Evolutionary conservation across 148 eudicot species (phyloP).

Genomic region (Beta vulgaris): DNA sequence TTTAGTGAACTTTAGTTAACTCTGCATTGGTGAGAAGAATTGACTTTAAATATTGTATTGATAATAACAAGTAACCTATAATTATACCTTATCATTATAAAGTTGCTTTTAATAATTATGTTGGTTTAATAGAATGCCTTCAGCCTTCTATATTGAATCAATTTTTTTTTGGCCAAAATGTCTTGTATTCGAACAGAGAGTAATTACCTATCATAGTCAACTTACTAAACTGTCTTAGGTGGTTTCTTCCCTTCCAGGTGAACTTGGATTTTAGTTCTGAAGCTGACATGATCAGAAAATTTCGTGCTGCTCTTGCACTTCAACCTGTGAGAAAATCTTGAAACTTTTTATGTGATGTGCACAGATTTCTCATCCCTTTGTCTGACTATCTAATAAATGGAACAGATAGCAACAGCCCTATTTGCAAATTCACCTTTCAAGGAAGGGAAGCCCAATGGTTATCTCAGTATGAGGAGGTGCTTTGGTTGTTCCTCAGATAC

Average conservation of each 20-base stretch:
- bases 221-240: slow-evolving; percentile 9
- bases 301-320: slow-evolving; percentile 92
- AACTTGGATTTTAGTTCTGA: slow-evolving; percentile 95
- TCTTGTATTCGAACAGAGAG: no score
- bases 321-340: slow-evolving; percentile 74
- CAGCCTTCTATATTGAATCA: no score
- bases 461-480: slow-evolving; percentile 92
- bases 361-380: slow-evolving; percentile 9
- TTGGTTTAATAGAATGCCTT: no score
- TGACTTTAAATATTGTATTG: no score
- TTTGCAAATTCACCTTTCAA: slow-evolving; percentile 99
- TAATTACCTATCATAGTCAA: slow-evolving; percentile 4
- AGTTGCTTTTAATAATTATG: no score
- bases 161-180: no score
- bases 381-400: slow-evolving; percentile 23
- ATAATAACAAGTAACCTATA: no score
- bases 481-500: slow-evolving; percentile 11
- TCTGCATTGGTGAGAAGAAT: no score
- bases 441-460: slow-evolving; percentile 96
- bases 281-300: slow-evolving; percentile 93
- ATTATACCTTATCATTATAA: no score
- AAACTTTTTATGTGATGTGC: slow-evolving; percentile 5
- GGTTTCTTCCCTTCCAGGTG: slow-evolving; percentile 46
- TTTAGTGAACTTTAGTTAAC: no score
- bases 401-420: slow-evolving; percentile 91